Evolutionary conservation across 2,329 filamentous ascomycete species (phyloP).

Genomic region (Cladosporium halotolerans): DNA sequence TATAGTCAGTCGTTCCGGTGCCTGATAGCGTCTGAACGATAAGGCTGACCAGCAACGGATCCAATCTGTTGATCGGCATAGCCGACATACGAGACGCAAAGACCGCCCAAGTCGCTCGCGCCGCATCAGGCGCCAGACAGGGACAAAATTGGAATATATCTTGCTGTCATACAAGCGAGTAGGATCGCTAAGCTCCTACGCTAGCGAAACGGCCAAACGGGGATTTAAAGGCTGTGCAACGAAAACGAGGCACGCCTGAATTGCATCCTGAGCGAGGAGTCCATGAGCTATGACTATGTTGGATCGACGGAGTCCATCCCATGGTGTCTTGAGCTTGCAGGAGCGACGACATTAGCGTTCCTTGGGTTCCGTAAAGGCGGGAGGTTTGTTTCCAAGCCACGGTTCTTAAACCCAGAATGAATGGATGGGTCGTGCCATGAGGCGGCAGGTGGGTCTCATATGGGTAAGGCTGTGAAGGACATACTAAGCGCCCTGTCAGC

Average conservation of each 20-base stretch:
- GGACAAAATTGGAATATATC: slow-evolving; percentile 4
- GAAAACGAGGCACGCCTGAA: not conserved
- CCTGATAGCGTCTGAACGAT: not conserved
- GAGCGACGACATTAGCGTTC: not conserved
- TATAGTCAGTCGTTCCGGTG: not conserved
- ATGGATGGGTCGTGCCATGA: not conserved
- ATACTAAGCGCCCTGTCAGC: not conserved
- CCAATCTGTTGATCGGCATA: slow-evolving; percentile 2
- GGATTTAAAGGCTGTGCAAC: slow-evolving; percentile 1
- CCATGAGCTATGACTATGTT: not conserved
- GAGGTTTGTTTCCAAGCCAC: not conserved
- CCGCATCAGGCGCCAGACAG: not conserved
- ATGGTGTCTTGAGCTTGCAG: not conserved
- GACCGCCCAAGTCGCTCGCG: not conserved
- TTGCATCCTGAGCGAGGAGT: not conserved
- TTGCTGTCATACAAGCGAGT: slow-evolving; percentile 2
- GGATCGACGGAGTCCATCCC: not conserved
- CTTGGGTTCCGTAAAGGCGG: not conserved
- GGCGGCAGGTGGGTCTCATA: slow-evolving; percentile 5
- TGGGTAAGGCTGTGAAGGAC: slow-evolving; percentile 8
- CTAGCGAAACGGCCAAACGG: not conserved
- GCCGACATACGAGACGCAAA: slow-evolving; percentile 6
- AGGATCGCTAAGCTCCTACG: slow-evolving; percentile 4
- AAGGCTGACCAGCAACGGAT: not conserved
- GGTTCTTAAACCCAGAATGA: no score